Base-by-base conservation (phyloP, 2,329 filamentous ascomycete genomes). In the Trichoderma afroharzianum region DNA sequence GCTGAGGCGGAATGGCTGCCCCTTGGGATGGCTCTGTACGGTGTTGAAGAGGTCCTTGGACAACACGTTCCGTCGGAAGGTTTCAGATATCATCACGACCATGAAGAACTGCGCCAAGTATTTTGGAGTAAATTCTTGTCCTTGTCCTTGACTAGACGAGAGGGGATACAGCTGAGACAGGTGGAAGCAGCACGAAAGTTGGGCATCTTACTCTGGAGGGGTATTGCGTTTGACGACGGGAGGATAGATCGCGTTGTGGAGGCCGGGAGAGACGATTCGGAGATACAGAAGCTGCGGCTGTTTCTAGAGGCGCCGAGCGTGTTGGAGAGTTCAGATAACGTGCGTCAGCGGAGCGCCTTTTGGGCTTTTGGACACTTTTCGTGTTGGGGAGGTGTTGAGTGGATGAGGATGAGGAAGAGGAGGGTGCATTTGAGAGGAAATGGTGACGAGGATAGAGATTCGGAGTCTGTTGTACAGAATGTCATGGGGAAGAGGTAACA, bases 141-240 rank as follows among this genome's bases (percentile, higher is more conserved):
- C 1, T 80, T 82, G 0, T 14, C n/a, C 9, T 33, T 15, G 71
- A 78, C 36, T 2, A 3, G 59, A 21, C 26, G 21, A 32, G 11
- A 50, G 14, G 30, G 33, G 6, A 30, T 58, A 6, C 39, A 47
- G 18, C 9, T 57, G 18, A 55, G 18, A 11, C 71, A 74, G 5
- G 64, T 71, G 15, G 72, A 80, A 2, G 50, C 79, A 14, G 75
- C 80, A 14, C 83, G 81, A 77, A 82, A 77, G 3, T 74, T 90
- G 21, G 89, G 90, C 0, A 83, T 91, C 6, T 72, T 91, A 21
- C 81, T 91, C 3, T 91, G 90, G 89, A 84, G 87, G 77, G 89
- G 88, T 1, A 88, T 88, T 76, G 88, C 88, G 3, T 91, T 89
- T 78, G 89, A 91, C 76, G 84, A 88, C 28, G 89, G 89, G 0